These are phyloP conservation scores for Penicillium rolfsii DNA, from an alignment of 2,329 filamentous ascomycete genomes.

Conservation along the genomic window DNA sequence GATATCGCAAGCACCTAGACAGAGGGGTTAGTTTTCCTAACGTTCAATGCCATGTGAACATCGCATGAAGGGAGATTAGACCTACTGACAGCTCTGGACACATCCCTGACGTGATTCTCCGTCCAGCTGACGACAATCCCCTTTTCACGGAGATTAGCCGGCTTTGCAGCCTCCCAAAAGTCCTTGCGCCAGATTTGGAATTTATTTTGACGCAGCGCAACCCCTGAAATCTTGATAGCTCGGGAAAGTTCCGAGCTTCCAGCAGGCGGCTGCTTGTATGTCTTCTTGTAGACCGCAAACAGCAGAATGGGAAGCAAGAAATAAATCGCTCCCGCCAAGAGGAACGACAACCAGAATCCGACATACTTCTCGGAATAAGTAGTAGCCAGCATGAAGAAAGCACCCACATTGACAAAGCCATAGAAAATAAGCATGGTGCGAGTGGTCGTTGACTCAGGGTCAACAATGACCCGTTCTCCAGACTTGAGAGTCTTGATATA, in stretches of 20 bases:
- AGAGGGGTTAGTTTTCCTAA: not conserved
- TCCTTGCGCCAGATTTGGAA: conserved; percentile 37
- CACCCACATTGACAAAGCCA: conserved; percentile 37
- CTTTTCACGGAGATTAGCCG: conserved; percentile 34
- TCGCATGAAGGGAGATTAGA: not conserved
- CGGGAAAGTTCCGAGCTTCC: conserved; percentile 39
- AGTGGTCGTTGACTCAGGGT: conserved; percentile 51
- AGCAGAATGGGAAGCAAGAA: conserved; percentile 43
- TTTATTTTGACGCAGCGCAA: conserved; percentile 40
- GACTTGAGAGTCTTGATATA: conserved; percentile 49
- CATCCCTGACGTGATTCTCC: conserved; percentile 43
- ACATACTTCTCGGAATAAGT: conserved; percentile 43
- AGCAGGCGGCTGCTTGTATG: conserved; percentile 36
- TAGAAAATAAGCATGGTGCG: conserved; percentile 45
- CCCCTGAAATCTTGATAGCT: conserved; percentile 39
- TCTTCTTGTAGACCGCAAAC: conserved; percentile 38
- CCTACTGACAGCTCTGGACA: conserved; percentile 35
- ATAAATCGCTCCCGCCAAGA: conserved; percentile 38
- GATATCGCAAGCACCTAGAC: conserved; percentile 37
- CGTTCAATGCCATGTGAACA: too few relatives aligned
- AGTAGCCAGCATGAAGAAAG: conserved; percentile 43
- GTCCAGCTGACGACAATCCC: conserved; percentile 39
- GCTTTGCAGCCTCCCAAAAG: conserved; percentile 42
- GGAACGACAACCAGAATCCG: conserved; percentile 42
- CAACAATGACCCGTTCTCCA: conserved; percentile 53